phyloP scores from a whole-genome alignment of 495 filamentous ascomycete genomes.

The Xylaria acuta region DNA sequence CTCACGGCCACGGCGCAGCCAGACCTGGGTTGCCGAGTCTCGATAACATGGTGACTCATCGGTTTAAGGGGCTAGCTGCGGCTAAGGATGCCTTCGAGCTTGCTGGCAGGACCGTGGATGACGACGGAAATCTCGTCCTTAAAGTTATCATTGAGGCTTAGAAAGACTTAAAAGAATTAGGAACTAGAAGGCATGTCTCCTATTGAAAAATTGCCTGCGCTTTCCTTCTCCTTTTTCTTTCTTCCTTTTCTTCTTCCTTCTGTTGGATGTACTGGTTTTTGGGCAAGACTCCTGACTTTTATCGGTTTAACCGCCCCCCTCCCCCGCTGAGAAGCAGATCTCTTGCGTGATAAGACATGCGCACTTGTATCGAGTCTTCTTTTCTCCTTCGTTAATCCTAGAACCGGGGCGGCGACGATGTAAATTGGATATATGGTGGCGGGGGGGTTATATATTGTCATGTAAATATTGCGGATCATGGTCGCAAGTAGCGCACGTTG shows the following conservation, averaged over 20 bases:
- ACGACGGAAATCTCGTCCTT: slow-evolving; percentile 75
- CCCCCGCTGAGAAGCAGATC: background rate
- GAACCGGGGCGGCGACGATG: background rate
- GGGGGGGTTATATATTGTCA: background rate
- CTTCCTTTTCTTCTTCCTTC: background rate
- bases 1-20: background rate
- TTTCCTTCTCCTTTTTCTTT: background rate
- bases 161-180: background rate
- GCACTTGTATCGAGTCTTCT: background rate
- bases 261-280: background rate
- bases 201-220: background rate
- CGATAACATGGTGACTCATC: slow-evolving; percentile 77
- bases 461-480: background rate
- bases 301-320: background rate
- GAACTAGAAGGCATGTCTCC: background rate
- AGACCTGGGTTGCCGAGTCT: slow-evolving; percentile 65
- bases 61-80: slow-evolving; percentile 68
- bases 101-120: slow-evolving; percentile 81
- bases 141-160: slow-evolving; percentile 81
- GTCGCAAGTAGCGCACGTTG: no score
- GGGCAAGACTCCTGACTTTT: background rate
- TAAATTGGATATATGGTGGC: background rate
- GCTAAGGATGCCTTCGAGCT: slow-evolving; percentile 77
- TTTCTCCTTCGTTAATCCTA: background rate
- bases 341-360: background rate